A percentile compares a stretch with the other conserved stretches of the same genome.
phyloP scores from a whole-genome alignment of 805 yeast genomes.

The Wickerhamomyces mucosus region DNA sequence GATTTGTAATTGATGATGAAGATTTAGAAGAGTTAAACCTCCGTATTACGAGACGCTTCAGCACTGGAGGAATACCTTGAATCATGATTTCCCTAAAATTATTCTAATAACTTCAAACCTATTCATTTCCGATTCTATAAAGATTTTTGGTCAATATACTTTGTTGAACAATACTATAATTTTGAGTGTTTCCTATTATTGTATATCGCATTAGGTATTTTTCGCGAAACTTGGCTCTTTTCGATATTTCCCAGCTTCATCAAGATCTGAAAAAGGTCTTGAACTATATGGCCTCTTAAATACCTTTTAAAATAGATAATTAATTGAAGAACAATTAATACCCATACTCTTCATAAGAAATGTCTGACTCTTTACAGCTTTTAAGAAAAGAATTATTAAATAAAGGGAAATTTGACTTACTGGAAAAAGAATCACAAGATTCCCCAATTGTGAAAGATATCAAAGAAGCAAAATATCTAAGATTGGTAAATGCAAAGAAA shows the following conservation, averaged over 20 bases:
- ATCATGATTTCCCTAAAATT: slow-evolving; percentile 1
- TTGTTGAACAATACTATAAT: too few species aligned
- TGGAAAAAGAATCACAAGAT: slow-evolving; percentile 15
- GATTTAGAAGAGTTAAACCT: too few species aligned
- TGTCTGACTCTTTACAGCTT: slow-evolving; percentile 8
- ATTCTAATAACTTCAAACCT: too few species aligned
- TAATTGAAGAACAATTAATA: neutral
- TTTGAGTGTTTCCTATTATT: too few species aligned
- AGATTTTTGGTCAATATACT: too few species aligned
- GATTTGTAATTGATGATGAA: slow-evolving; percentile 15
- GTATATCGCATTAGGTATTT: too few species aligned
- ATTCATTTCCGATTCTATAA: too few species aligned
- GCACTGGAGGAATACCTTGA: slow-evolving; percentile 5
- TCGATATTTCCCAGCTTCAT: too few species aligned
- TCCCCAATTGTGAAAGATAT: slow-evolving; percentile 27
- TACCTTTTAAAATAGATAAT: neutral
- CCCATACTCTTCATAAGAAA: neutral
- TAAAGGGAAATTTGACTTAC: slow-evolving; percentile 5
- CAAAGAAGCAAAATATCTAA: slow-evolving; percentile 22
- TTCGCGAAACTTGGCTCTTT: too few species aligned
- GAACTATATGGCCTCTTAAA: too few species aligned
- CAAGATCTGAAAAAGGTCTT: too few species aligned
- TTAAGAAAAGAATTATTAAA: slow-evolving; percentile 23
- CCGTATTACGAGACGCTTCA: too few species aligned
- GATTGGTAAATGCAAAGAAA: slow-evolving; percentile 16